phyloP scores from a whole-genome alignment of 139 green algal species.

The Astrephomene gubernaculifera region DNA sequence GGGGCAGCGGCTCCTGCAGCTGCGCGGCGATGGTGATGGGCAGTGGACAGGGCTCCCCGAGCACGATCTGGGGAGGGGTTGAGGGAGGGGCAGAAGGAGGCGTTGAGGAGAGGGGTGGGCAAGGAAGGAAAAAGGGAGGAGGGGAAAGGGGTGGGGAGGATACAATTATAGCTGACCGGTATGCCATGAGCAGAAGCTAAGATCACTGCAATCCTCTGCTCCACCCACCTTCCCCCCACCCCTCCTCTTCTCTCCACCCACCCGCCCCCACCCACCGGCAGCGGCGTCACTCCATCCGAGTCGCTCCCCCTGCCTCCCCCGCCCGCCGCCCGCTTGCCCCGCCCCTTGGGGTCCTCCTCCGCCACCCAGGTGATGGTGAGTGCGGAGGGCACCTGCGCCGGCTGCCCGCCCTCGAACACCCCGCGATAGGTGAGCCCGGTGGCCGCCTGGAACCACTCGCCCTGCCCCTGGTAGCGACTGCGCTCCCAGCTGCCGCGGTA shows the following conservation, averaged over 20 bases:
- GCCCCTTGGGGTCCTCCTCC: slow-evolving; percentile 39
- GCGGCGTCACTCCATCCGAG: background rate
- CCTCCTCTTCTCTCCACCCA: too few relatives aligned
- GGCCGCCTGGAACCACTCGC: slow-evolving; percentile 30
- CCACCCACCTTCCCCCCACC: too few relatives aligned
- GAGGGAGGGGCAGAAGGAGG: too few relatives aligned
- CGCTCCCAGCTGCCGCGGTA: slow-evolving; percentile 35
- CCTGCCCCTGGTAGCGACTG: slow-evolving; percentile 21
- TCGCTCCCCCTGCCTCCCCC: background rate
- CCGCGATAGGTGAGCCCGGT: slow-evolving; percentile 24
- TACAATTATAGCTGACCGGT: too few relatives aligned
- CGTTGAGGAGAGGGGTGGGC: too few relatives aligned
- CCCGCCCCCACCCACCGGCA: slow-evolving; percentile 19
- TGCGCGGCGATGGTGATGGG: slow-evolving; percentile 29
- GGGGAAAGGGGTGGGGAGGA: too few relatives aligned
- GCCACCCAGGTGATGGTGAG: slow-evolving; percentile 15
- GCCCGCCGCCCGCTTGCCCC: background rate
- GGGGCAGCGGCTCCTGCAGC: slow-evolving; percentile 26
- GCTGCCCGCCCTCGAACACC: slow-evolving; percentile 1
- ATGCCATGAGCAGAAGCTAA: too few relatives aligned
- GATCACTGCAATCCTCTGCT: too few relatives aligned
- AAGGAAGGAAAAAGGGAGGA: too few relatives aligned
- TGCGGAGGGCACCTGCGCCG: background rate
- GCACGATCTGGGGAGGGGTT: slow-evolving; percentile 26
- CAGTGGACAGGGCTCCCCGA: slow-evolving; percentile 23